A percentile compares a stretch with the other conserved stretches of the same genome.
These are phyloP conservation scores for Xerocomus minutiporus DNA, from an alignment of 1,284 basidiomycete genomes.

Conservation along the genomic window DNA sequence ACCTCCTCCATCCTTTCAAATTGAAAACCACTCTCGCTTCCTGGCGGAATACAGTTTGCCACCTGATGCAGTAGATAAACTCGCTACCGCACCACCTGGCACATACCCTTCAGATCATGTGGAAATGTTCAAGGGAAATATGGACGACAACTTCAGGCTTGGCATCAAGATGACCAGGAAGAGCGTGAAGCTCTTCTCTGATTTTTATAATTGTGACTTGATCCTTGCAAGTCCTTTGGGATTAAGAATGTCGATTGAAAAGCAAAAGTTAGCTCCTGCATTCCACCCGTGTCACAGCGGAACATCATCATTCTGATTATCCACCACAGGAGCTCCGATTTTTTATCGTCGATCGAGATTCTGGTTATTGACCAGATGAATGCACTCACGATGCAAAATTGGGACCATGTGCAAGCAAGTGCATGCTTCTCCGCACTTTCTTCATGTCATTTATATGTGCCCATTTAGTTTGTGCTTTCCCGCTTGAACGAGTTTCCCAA, in stretches of 20 bases:
- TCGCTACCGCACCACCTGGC: constrained; percentile 66
- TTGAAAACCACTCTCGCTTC: constrained; percentile 87
- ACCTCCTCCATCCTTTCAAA: constrained; percentile 66
- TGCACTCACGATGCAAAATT: constrained; percentile 96
- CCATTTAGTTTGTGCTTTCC: constrained; percentile 73
- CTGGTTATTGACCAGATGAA: constrained; percentile 93
- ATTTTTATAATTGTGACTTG: constrained; percentile 88
- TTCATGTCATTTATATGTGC: constrained; percentile 1
- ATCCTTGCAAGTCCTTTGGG: constrained; percentile 93
- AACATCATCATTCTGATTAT: constrained; percentile 3
- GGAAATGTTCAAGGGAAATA: constrained; percentile 93
- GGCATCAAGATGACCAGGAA: constrained; percentile 93
- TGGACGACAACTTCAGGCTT: constrained; percentile 92
- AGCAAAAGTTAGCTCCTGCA: constrained; percentile 66
- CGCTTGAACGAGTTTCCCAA: constrained; percentile 87
- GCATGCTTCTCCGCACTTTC: background rate
- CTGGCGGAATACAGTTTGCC: constrained; percentile 81
- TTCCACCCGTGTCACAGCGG: background rate
- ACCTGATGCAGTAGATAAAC: constrained; percentile 75
- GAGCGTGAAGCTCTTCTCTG: constrained; percentile 81
- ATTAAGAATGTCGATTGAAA: constrained; percentile 88
- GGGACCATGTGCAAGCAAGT: constrained; percentile 89
- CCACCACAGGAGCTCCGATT: constrained; percentile 68
- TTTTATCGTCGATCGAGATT: constrained; percentile 91
- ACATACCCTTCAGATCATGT: constrained; percentile 88